Conservation (phyloP, 768 basidiomycete species). For the Mycena chlorophos region DNA sequence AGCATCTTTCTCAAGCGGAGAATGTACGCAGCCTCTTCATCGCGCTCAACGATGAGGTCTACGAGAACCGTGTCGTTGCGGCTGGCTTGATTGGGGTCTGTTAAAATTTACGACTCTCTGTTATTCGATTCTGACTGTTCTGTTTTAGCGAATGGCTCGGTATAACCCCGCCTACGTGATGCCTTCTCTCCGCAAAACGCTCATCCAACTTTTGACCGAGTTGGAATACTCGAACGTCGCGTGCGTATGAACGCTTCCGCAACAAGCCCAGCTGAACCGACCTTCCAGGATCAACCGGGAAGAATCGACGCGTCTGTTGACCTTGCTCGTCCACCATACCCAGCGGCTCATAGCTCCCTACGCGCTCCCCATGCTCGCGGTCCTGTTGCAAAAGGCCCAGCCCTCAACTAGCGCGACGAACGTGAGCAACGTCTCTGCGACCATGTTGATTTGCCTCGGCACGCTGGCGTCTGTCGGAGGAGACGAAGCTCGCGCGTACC, state of each 20-base stretch:
- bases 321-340: slow-evolving; percentile 85
- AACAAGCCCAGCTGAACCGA: slow-evolving; percentile 7
- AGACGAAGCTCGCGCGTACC: slow-evolving; percentile 81
- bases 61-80: slow-evolving; percentile 88
- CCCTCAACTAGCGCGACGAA: slow-evolving; percentile 62
- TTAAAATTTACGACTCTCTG: neutral
- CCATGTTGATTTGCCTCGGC: slow-evolving; percentile 91
- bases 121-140: neutral
- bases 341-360: slow-evolving; percentile 95
- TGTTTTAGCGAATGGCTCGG: slow-evolving; percentile 64
- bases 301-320: slow-evolving; percentile 89
- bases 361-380: slow-evolving; percentile 88
- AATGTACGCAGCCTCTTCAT: slow-evolving; percentile 99
- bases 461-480: slow-evolving; percentile 92
- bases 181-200: slow-evolving; percentile 91
- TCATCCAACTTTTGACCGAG: slow-evolving; percentile 95
- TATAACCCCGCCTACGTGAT: slow-evolving; percentile 99
- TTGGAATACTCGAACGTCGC: slow-evolving; percentile 89
- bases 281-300: slow-evolving; percentile 72
- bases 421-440: slow-evolving; percentile 77
- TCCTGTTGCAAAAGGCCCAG: slow-evolving; percentile 75
- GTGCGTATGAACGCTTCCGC: slow-evolving; percentile 35
- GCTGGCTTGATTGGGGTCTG: slow-evolving; percentile 76
- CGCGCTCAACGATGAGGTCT: slow-evolving; percentile 95
- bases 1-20: slow-evolving; percentile 95